Percentiles rank a stretch among this genome's conserved stretches.
Conservation (phyloP, 345 rosid species). For the rapeseed (Brassica napus) region DNA sequence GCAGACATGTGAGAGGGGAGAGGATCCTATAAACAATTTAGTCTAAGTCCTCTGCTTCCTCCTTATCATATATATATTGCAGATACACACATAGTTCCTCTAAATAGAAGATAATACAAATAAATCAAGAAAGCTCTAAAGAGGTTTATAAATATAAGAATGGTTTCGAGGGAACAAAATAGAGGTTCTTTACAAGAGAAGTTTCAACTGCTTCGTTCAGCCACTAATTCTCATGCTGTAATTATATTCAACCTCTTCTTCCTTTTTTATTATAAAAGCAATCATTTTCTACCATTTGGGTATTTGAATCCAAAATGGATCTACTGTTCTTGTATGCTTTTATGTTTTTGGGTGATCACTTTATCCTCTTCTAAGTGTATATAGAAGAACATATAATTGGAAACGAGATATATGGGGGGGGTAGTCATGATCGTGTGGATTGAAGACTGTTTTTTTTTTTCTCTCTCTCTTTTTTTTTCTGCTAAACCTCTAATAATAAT, state of each 20-base stretch:
- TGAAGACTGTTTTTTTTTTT: not conserved
- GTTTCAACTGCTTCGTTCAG: conserved; percentile 57
- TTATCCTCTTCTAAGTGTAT: not conserved
- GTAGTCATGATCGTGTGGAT: conserved; percentile 15
- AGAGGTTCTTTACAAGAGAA: conserved; percentile 46
- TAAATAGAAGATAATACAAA: conserved; percentile 2
- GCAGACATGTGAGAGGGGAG: conserved; percentile 42
- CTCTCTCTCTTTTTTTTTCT: not conserved
- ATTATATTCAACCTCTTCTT: conserved; percentile 15
- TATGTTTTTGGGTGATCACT: not conserved
- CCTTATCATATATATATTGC: not conserved
- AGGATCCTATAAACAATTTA: conserved; percentile 35
- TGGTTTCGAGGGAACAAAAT: conserved; percentile 48
- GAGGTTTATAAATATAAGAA: conserved; percentile 23
- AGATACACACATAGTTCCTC: conserved; percentile 4
- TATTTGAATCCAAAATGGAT: conserved; percentile 3
- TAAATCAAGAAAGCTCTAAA: conserved; percentile 1
- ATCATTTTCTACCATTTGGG: conserved; percentile 1
- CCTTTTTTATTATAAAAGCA: not conserved
- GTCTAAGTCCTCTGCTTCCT: not conserved
- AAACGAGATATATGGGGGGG: not conserved
- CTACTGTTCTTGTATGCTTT: not conserved
- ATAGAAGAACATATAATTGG: conserved; percentile 2
- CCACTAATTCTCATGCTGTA: conserved; percentile 63
- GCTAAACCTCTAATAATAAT: not conserved